Evolutionary conservation across 805 yeast species (phyloP).

Genomic region (Wickerhamomyces hampshirensis): DNA sequence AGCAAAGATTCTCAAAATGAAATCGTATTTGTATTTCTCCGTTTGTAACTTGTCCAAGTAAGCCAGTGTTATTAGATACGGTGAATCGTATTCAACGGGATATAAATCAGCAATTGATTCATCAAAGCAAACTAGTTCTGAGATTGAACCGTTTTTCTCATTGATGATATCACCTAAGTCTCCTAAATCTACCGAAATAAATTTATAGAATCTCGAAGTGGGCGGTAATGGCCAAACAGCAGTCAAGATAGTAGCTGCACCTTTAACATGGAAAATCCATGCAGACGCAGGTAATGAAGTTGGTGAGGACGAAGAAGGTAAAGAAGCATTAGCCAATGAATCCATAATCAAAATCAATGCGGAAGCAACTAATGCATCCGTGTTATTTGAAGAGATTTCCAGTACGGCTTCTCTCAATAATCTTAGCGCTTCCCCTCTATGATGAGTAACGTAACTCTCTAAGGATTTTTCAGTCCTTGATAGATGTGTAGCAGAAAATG

Average conservation of each 20-base stretch:
- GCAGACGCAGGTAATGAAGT: slow-evolving; percentile 83
- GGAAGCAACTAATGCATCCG: slow-evolving; percentile 91
- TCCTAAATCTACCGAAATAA: slow-evolving; percentile 82
- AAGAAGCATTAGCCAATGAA: slow-evolving; percentile 87
- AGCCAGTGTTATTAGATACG: slow-evolving; percentile 82
- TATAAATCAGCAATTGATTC: slow-evolving; percentile 78
- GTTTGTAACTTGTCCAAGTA: slow-evolving; percentile 78
- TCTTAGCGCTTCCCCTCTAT: slow-evolving; percentile 81
- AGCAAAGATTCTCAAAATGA: slow-evolving; percentile 81
- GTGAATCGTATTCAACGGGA: slow-evolving; percentile 79
- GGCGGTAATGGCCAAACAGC: slow-evolving; percentile 93
- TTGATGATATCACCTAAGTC: slow-evolving; percentile 69
- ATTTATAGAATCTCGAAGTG: slow-evolving; percentile 57
- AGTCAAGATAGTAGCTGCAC: slow-evolving; percentile 91
- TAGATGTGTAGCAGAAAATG: slow-evolving; percentile 89
- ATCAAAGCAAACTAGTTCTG: slow-evolving; percentile 78
- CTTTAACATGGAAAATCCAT: slow-evolving; percentile 96
- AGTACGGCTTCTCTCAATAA: slow-evolving; percentile 81
- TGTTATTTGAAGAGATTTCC: slow-evolving; percentile 75
- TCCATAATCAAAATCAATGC: slow-evolving; percentile 89
- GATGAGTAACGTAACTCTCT: slow-evolving; percentile 78
- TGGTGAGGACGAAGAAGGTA: slow-evolving; percentile 26
- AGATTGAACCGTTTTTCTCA: slow-evolving; percentile 32
- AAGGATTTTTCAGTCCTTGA: slow-evolving; percentile 71
- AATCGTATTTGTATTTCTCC: slow-evolving; percentile 81